These are phyloP conservation scores for Ophiocordyceps camponoti-rufipedis DNA, from an alignment of 2,329 filamentous ascomycete genomes.

Conservation along the genomic window DNA sequence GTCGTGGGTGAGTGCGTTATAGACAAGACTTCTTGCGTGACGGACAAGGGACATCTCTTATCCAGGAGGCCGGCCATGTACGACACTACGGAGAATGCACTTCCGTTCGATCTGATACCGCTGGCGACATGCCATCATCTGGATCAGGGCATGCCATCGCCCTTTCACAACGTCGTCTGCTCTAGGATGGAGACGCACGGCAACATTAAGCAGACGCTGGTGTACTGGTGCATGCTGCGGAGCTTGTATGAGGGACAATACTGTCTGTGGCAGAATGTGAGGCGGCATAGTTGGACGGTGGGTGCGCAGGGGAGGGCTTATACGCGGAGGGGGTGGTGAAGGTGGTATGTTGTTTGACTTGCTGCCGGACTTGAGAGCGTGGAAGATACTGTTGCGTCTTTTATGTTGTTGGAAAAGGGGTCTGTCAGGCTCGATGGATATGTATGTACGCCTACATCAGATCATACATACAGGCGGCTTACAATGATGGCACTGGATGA, in stretches of 20 bases:
- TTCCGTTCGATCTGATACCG: background rate
- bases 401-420: no score
- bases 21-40: background rate
- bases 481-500: no score
- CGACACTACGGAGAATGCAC: no score
- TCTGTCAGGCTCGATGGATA: no score
- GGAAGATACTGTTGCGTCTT: no score
- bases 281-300: background rate
- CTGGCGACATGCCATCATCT: background rate
- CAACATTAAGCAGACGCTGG: background rate
- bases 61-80: background rate
- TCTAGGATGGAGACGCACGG: background rate
- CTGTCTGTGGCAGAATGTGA: background rate
- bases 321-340: no score
- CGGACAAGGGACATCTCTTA: background rate
- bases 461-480: no score
- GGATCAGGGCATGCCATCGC: background rate
- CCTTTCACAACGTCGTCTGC: background rate
- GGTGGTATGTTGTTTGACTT: no score
- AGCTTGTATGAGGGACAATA: background rate
- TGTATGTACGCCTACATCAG: no score
- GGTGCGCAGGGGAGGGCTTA: no score
- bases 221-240: background rate
- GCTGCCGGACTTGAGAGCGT: no score
- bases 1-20: no score